Conservation (phyloP, 176 grass and related monocot species). For the Musa itinerans region DNA sequence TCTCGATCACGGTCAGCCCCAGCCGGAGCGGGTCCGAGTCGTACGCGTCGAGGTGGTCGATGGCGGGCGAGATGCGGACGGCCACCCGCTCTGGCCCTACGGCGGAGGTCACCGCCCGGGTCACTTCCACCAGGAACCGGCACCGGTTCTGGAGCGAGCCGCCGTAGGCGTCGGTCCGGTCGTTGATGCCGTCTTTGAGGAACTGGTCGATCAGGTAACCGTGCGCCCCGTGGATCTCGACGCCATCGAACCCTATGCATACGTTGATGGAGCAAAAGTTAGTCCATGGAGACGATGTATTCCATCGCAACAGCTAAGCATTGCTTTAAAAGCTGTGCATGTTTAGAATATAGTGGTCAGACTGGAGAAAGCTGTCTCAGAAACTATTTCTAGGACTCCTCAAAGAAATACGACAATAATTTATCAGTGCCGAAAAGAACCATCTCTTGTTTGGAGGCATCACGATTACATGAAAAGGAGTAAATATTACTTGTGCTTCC, state of each 20-base stretch:
- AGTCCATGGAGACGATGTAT: neutral
- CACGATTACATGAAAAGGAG: no score
- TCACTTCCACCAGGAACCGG: slow-evolving; percentile 63
- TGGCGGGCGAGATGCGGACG: slow-evolving; percentile 77
- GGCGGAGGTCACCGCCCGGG: slow-evolving; percentile 42
- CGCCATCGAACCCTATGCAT: slow-evolving; percentile 71
- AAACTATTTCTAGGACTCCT: no score
- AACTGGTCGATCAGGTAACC: slow-evolving; percentile 93
- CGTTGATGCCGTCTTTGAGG: slow-evolving; percentile 90
- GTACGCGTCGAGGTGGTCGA: slow-evolving; percentile 81
- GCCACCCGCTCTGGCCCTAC: slow-evolving; percentile 53
- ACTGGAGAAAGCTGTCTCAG: no score
- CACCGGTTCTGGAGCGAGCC: slow-evolving; percentile 76
- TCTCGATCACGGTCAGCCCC: slow-evolving; percentile 52
- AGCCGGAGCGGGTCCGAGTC: slow-evolving; percentile 68
- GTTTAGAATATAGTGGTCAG: no score
- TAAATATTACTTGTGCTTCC: no score
- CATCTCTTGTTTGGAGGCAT: no score
- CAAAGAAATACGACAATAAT: no score
- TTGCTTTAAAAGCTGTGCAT: no score
- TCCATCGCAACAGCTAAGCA: no score
- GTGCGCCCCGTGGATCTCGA: slow-evolving; percentile 89
- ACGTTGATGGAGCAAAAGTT: neutral
- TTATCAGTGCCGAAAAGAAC: no score
- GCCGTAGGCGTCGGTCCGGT: slow-evolving; percentile 64